Base-by-base conservation (phyloP, 2,329 filamentous ascomycete species). In the Ilyonectria robusta region DNA sequence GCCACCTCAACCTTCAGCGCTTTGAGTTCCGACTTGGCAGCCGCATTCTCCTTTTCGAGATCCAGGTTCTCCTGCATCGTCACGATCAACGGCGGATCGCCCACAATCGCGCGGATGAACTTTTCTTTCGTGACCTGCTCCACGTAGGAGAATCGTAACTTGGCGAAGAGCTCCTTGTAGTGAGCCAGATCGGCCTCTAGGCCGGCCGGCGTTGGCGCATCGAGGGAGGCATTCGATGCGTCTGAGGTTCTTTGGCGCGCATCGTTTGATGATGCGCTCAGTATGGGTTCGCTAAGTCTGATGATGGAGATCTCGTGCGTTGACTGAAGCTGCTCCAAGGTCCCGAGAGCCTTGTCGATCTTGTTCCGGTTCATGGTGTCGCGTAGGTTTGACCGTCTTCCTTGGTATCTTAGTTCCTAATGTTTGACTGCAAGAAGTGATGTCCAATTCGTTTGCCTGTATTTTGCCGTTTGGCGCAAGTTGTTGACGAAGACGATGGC, bases 51-150 rank as follows among this genome's bases (percentile, higher is more conserved):
- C 72, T 81, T 85, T 78, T 96, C 94, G 26, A 97, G 82, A 64
- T 91, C 90, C 54, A 92, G 84, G 78, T 98, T 98, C 77, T 98
- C 95, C 74, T 91, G 88, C 48, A 91, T 89, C 46, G 92, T 92
- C 65, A 97, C 93, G 51, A 98, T 92, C 17, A 95, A 86, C 0
- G 95, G 96, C 55, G 95, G 94, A 70, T 97, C 93, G 70, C 94
- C 94, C 17, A 97, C 94, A 74, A 98, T 97, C 70, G 93, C 92
- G 72, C 94, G 93, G 61, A 99, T 91, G 81, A 98, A 98, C 77
- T 97, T 97, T 80, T 99, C 96, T 82, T 98, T 99, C 50, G 95
- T 98, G 69, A 98, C 94, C 84, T 98, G 96, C 82, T 99, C 96
- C 74, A 98, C 93, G 82, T 98, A 98, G 71, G 93, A 97, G 85